Conservation (phyloP, 1,284 basidiomycete genomes). For the Ganoderma leucocontextum region DNA sequence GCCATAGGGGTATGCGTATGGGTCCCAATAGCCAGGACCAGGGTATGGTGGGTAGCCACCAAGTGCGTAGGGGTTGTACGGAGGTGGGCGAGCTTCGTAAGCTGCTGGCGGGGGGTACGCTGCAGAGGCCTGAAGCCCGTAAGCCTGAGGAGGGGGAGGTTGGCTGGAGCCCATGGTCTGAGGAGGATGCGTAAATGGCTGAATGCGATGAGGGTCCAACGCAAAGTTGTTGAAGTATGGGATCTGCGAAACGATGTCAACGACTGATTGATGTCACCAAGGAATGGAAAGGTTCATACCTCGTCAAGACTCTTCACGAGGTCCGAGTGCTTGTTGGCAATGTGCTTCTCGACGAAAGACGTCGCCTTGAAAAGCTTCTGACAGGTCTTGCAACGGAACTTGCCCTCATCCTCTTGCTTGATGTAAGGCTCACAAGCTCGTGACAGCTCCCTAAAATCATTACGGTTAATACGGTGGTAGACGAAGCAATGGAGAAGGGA, state of each 20-base stretch:
- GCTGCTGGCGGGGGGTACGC: slow-evolving; percentile 48
- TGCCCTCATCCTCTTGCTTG: slow-evolving; percentile 95
- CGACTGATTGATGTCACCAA: background rate
- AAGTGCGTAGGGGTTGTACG: slow-evolving; percentile 45
- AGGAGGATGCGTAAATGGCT: slow-evolving; percentile 84
- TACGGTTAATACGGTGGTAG: slow-evolving; percentile 19
- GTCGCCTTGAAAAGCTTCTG: slow-evolving; percentile 96
- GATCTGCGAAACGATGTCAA: slow-evolving; percentile 55
- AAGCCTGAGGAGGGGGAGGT: slow-evolving; percentile 79
- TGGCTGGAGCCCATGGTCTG: slow-evolving; percentile 67
- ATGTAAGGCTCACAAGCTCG: slow-evolving; percentile 81
- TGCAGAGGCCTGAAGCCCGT: slow-evolving; percentile 69
- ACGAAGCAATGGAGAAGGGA: slow-evolving; percentile 10
- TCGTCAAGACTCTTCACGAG: slow-evolving; percentile 81
- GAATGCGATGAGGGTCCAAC: slow-evolving; percentile 90
- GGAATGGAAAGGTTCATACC: slow-evolving; percentile 48
- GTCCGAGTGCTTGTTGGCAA: slow-evolving; percentile 89
- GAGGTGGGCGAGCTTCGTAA: slow-evolving; percentile 51
- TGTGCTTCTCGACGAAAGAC: slow-evolving; percentile 95
- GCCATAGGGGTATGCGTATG: slow-evolving; percentile 52
- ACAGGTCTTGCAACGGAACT: slow-evolving; percentile 94
- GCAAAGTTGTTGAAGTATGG: slow-evolving; percentile 94
- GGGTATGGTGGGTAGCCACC: slow-evolving; percentile 32
- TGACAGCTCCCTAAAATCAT: slow-evolving; percentile 72
- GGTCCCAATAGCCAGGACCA: slow-evolving; percentile 58